Evolutionary conservation across 129 eudicot genomes (phyloP), one percentile per base, ranked within the genome.

Genomic region (Centaurea solstitialis): DNA sequence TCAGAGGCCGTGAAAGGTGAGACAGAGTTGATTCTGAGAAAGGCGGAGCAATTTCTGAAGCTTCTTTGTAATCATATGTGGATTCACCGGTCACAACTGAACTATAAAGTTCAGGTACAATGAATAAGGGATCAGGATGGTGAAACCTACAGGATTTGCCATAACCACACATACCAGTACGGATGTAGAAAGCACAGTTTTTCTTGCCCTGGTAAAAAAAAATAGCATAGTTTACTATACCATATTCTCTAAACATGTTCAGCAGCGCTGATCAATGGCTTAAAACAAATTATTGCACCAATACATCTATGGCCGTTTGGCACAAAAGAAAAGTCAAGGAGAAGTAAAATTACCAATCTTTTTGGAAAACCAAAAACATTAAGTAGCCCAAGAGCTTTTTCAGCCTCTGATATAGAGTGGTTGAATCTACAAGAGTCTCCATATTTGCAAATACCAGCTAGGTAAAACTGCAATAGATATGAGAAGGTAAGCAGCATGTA

Each of bases 111-210:
- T 79, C 88, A 43, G 79, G 70, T 50, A 47, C 74, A 45, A 40
- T 82, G 30, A 81, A 23, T 12, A 83, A 79, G 24, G 89, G 97
- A 30, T 89, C 89, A 67, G 90, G 92, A 86, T 89, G 93, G 73
- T 91, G 79, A 80, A 85, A 89, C 82, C 75, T 80, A 53, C 93
- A 91, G 39, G 64, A 45, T 21, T 81, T 43, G 23, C 97, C 97
- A 67, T 72, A 91, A 57, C 80, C 86, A 77, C 97, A 91, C n/a
- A 85, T 73, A 61, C 97, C 93, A 66, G 69, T 85, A 39, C 88
- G 90, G 89, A 89, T 79, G 85, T 91, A 91, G 86, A 74, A 87
- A 12, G 87, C 86, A 68, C 97, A 89, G 59, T 83, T 84, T 72
- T 76, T 81, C 72, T 79, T 85, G 53, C 93, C 97, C 93, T 88